phyloP scores from a whole-genome alignment of 2,329 filamentous ascomycete genomes.

The Grosmannia clavigera region DNA sequence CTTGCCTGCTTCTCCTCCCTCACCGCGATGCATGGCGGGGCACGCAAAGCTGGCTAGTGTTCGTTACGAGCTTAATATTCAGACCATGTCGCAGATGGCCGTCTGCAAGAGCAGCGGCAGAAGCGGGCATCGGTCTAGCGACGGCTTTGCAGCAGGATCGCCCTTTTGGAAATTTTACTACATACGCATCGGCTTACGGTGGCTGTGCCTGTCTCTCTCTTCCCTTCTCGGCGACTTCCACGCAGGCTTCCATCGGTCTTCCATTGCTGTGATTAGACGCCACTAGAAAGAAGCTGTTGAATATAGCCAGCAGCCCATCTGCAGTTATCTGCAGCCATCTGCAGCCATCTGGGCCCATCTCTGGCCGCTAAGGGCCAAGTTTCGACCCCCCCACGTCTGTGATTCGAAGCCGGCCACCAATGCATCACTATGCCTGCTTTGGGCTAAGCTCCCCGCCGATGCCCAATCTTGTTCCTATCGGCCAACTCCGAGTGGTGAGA shows the following conservation, averaged over 20 bases:
- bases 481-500: constrained; percentile 6
- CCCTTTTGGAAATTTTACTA: too few species aligned
- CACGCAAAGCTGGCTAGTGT: too few species aligned
- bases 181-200: too few species aligned
- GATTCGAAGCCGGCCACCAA: background rate
- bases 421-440: background rate
- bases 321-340: background rate
- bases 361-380: background rate
- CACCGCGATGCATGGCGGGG: too few species aligned
- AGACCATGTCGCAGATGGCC: too few species aligned
- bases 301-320: background rate
- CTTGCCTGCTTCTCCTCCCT: too few species aligned
- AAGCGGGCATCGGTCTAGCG: too few species aligned
- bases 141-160: too few species aligned
- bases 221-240: constrained; percentile 8
- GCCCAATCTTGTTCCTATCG: constrained; percentile 1
- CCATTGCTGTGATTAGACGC: constrained; percentile 1
- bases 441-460: background rate
- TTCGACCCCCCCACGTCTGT: background rate
- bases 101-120: too few species aligned
- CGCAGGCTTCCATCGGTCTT: constrained; percentile 15
- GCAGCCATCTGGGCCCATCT: background rate
- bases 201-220: background rate
- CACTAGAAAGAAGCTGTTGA: background rate
- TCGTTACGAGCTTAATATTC: too few species aligned